Conservation (phyloP, 2,329 filamentous ascomycete species). For the Trichothecium roseum region DNA sequence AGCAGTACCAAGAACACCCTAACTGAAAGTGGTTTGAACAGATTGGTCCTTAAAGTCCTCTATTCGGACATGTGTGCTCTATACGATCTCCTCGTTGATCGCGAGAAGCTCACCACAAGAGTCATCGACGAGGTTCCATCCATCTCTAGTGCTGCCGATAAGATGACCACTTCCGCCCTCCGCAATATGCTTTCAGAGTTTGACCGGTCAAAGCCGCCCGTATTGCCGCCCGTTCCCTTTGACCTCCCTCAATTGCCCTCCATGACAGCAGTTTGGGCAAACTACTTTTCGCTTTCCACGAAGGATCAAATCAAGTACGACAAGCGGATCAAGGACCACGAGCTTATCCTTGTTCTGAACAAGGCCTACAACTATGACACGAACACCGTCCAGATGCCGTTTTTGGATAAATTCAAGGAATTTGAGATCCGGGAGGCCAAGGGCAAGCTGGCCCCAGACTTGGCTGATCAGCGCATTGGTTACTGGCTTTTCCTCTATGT, state of each 20-base stretch:
- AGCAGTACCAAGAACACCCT: constrained; percentile 87
- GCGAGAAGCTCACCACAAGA: constrained; percentile 66
- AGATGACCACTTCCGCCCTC: constrained; percentile 58
- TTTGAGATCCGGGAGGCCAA: constrained; percentile 61
- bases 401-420: constrained; percentile 58
- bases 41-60: constrained; percentile 68
- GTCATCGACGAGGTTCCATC: constrained; percentile 57
- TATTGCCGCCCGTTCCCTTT: constrained; percentile 84
- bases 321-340: constrained; percentile 65
- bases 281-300: constrained; percentile 51
- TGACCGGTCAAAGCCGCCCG: constrained; percentile 79
- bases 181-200: constrained; percentile 78
- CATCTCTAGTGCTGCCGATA: constrained; percentile 43
- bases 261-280: constrained; percentile 54
- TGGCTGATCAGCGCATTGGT: constrained; percentile 61
- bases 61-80: constrained; percentile 80
- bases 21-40: constrained; percentile 75
- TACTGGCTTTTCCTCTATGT: constrained; percentile 78
- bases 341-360: constrained; percentile 66
- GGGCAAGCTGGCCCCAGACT: constrained; percentile 53
- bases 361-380: constrained; percentile 74
- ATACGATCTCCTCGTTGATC: constrained; percentile 83
- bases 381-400: constrained; percentile 44
- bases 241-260: constrained; percentile 72
- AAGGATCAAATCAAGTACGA: constrained; percentile 69